These are phyloP conservation scores for Metschnikowia dekortorum DNA, from an alignment of 805 yeast species.

Conservation along the genomic window DNA sequence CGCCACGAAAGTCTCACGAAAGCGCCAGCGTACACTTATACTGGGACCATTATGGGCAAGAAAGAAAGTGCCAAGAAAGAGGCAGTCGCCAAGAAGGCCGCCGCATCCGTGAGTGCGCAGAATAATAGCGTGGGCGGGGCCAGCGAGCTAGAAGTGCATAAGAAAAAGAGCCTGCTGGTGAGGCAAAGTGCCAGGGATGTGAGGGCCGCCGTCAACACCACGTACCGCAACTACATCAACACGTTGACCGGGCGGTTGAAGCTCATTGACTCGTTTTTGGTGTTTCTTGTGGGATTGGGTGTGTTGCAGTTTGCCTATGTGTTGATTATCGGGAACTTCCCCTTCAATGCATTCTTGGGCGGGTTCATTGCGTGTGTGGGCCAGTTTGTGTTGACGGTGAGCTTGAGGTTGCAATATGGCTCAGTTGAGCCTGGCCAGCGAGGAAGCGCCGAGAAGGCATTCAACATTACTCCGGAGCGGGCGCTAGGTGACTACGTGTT, in stretches of 20 bases:
- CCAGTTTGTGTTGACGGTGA: conserved; percentile 85
- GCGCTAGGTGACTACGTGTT: conserved; percentile 86
- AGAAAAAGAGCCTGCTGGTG: conserved; percentile 3
- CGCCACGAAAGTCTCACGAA: not conserved
- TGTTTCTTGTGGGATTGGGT: conserved; percentile 70
- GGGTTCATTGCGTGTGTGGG: conserved; percentile 93
- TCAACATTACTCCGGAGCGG: conserved; percentile 36
- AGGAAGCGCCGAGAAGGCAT: conserved; percentile 1
- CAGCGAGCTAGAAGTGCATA: conserved; percentile 2
- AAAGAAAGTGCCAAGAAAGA: conserved; percentile 22
- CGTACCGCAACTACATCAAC: conserved; percentile 30
- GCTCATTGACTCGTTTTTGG: conserved; percentile 74
- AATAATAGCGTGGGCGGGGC: not conserved
- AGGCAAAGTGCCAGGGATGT: conserved; percentile 22
- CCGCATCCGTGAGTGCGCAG: conserved; percentile 13
- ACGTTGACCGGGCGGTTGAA: conserved; percentile 46
- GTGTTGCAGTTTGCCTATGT: conserved; percentile 75
- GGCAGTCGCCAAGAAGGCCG: conserved; percentile 17
- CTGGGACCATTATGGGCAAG: conserved; percentile 29
- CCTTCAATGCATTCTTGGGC: conserved; percentile 94
- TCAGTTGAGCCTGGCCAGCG: conserved; percentile 7
- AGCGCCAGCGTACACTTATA: not conserved
- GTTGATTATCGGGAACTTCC: conserved; percentile 78
- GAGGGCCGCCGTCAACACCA: conserved; percentile 26
- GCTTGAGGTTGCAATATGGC: conserved; percentile 67